Base-by-base conservation (phyloP, 176 grass and related monocot species). In the Phyllostachys edulis region DNA sequence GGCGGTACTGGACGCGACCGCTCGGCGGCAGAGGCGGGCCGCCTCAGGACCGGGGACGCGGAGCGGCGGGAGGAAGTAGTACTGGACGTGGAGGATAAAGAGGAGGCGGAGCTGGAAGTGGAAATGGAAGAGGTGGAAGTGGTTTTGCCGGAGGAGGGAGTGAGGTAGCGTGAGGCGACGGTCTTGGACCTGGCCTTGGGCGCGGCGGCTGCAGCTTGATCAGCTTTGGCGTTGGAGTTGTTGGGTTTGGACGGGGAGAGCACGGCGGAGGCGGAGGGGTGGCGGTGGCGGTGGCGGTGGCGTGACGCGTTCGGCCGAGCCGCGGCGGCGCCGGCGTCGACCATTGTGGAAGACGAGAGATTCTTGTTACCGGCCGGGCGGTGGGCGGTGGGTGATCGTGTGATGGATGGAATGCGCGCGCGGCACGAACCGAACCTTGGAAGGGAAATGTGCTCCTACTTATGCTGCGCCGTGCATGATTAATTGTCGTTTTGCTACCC, bases 81-180 rank as follows among this genome's bases (percentile, higher is more conserved):
- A 34, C 32, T 34, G 32, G 32, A 34, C 32, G 32, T 34, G 32
- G 32, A 34, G 32, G 32, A 80, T 10, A 17, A 20, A 17, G 51
- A 20, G 51, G 51, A 20, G 61, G 67, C n/a, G 0, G 70, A 6
- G 24, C 13, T 49, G 17, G 61, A 21, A 41, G 40, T 41, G 21
- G 39, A 59, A 39, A 67, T 0, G 7, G 55, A 51, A 18, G 57
- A 40, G 7, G 68, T 63, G 41, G 87, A 34, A 17, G 34, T 45
- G 40, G 83, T 20, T 54, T 51, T 55, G 38, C 75, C 67, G 70
- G 70, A 78, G 76, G 71, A 41, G 65, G 89, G 18, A 7, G 26
- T 17, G 63, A 88, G 63, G 78, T 86, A 72, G 71, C 82, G 72
- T 6, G 88, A 80, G 36, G 80, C 55, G 38, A 71, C 60, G 49